Base-by-base conservation (phyloP, 805 yeast genomes). In the Kuraishia cidri region DNA sequence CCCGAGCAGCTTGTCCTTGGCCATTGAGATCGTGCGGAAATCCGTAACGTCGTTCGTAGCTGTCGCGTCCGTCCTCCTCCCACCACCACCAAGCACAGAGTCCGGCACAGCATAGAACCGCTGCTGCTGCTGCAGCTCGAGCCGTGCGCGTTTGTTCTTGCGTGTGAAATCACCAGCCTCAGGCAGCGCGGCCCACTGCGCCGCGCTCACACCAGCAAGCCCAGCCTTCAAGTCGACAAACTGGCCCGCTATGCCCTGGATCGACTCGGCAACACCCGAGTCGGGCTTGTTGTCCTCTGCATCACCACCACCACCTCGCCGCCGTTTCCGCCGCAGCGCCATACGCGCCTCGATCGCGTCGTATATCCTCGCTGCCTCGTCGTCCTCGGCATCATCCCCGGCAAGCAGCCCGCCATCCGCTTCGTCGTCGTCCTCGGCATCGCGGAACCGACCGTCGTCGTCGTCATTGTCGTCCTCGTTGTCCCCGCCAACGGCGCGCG, bases 111-210 rank as follows among this genome's bases (percentile, higher is more conserved):
- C 86, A 50, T 86, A 90, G 26, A 71, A 73, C 38, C 95, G 60
- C 40, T 78, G 76, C 37, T 72, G 72, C 43, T 62, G 66, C 46
- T 78, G 80, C 30, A 72, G 69, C 34, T 75, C 64, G 28, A 75
- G 52, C 34, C 95, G 60, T 31, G 69, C 60, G 35, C 97, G 59
- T 43, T 87, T 85, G 54, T 86, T 86, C 36, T 74, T 64, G 46
- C 76, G 69, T 0, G 98, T 92, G 46, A 84, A 61, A 53, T 90
- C 97, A 1, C 86, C 82, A 2, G 85, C 92, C 40, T 86, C 95
- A 0, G 97, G 97, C 3, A 90, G 48, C 38, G 62, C 67, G 4
- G 69, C 65, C 98, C 98, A 90, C 46, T 88, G 79, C 3, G 73
- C 81, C 14, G 62, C 70, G 3, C 82, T 62, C 0, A 90, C 72